Conservation (phyloP, 805 yeast species). For the Maudiozyma bulderi region DNA sequence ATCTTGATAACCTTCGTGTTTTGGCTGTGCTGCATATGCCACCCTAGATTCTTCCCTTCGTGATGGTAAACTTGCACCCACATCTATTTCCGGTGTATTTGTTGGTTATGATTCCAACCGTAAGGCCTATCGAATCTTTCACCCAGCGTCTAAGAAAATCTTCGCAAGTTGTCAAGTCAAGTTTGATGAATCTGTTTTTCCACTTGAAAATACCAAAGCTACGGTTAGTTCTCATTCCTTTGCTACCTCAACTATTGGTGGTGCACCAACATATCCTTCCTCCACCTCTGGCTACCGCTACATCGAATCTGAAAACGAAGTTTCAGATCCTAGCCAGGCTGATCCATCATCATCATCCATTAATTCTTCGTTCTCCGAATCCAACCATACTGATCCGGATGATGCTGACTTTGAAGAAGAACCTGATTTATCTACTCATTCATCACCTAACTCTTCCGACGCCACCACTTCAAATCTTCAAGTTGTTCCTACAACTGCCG, state of each 20-base stretch:
- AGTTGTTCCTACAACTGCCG: no score
- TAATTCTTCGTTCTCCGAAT: no score
- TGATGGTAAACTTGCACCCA: slow-evolving; percentile 2
- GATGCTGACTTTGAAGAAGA: no score
- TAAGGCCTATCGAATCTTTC: slow-evolving; percentile 4
- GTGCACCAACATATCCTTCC: neutral
- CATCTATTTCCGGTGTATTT: slow-evolving; percentile 3
- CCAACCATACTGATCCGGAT: no score
- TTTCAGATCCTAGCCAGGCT: no score
- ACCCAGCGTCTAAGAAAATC: neutral
- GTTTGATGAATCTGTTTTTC: neutral
- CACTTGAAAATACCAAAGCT: neutral
- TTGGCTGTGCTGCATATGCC: slow-evolving; percentile 12
- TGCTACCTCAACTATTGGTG: neutral
- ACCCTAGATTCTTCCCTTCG: slow-evolving; percentile 1
- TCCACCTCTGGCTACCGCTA: no score
- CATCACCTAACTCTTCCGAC: no score
- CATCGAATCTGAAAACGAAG: no score
- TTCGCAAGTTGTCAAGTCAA: slow-evolving; percentile 1
- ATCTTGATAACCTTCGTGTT: slow-evolving; percentile 4
- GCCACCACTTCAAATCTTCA: no score
- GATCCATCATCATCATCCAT: no score
- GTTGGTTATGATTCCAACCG: neutral
- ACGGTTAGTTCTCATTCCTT: neutral
- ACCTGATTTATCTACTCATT: no score